Evolutionary conservation across 139 green algal genomes (phyloP), one percentile per base, ranked within the genome.

Genomic region (Chlorokybus atmophyticus): DNA sequence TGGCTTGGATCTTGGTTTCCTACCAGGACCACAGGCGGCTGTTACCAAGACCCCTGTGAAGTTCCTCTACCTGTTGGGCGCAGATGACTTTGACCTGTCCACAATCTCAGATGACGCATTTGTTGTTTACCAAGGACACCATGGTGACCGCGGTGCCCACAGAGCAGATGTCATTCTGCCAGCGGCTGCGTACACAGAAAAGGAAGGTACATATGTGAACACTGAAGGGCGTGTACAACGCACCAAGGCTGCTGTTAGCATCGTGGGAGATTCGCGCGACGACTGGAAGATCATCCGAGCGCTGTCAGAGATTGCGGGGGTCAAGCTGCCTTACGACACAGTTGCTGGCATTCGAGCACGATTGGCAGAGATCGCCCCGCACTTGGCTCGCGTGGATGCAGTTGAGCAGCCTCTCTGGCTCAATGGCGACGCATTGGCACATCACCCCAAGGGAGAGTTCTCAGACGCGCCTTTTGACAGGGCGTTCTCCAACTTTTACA

Each of bases 51-150:
- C 60, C 4, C 48, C 73, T 1, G 58, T 81, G 47, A 92, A 94
- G 81, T 49, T 95, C 39, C 88, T 97, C 27, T 95, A 84, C 73
- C 79, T 95, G 55, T 77, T 98, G 53, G 83, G 83, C 29, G 79
- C 87, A 1, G 90, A 98, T 56, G 91, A 98, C 57, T 54, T 67
- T 3, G 83, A 96, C 65, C 51, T 63, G 7, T 71, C 83, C 5
- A 71, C 58, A 0, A 82, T 97, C 47, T 86, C 89, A 0, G 55
- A 58, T 10, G 78, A 73, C 44, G 87, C 87, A 0, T 95, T 96
- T 74, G 92, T 98, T 19, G 67, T 98, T 8, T 97, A 97, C 79
- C 81, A 91, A 79, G 89, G 89, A 17, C 84, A 93, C 67, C 90
- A 98, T 53, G 90, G 90, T 3, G 91, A 98, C 75, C 63, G 64